Evolutionary conservation across 352 stramenopile genomes (phyloP).

Genomic region (Globisporangium parvum): DNA sequence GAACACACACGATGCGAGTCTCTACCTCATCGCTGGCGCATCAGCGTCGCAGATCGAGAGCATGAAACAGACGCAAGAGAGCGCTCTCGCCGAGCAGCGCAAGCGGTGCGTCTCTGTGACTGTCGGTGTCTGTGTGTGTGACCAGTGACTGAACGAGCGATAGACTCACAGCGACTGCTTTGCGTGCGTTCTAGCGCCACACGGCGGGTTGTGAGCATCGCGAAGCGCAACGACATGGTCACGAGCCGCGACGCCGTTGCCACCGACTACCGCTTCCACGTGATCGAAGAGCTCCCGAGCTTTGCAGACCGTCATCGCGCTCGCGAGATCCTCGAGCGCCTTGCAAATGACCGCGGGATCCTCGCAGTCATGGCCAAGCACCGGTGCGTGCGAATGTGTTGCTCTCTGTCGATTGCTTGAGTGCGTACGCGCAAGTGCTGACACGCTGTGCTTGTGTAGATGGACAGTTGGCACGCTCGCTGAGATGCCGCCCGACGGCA

Average conservation of each 20-base stretch:
- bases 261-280: conserved; percentile 63
- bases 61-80: conserved; percentile 42
- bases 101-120: conserved; percentile 32
- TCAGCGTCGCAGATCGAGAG: conserved; percentile 35
- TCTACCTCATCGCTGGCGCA: conserved; percentile 46
- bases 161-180: conserved; percentile 3
- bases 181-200: conserved; percentile 23
- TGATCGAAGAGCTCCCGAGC: conserved; percentile 52
- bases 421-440: not conserved
- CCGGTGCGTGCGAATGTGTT: conserved; percentile 35
- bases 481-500: conserved; percentile 89
- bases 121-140: not conserved
- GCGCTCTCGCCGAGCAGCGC: conserved; percentile 26
- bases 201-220: conserved; percentile 52
- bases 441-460: conserved; percentile 15
- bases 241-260: conserved; percentile 31
- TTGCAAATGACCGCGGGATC: conserved; percentile 87
- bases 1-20: conserved; percentile 12
- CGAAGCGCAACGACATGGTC: conserved; percentile 34
- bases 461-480: conserved; percentile 84
- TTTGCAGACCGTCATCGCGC: conserved; percentile 54
- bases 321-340: conserved; percentile 67
- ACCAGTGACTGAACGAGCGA: not conserved
- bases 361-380: conserved; percentile 87
- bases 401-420: not conserved